These are phyloP conservation scores for Pleurotus pulmonarius DNA, from an alignment of 768 basidiomycete genomes.

Conservation along the genomic window DNA sequence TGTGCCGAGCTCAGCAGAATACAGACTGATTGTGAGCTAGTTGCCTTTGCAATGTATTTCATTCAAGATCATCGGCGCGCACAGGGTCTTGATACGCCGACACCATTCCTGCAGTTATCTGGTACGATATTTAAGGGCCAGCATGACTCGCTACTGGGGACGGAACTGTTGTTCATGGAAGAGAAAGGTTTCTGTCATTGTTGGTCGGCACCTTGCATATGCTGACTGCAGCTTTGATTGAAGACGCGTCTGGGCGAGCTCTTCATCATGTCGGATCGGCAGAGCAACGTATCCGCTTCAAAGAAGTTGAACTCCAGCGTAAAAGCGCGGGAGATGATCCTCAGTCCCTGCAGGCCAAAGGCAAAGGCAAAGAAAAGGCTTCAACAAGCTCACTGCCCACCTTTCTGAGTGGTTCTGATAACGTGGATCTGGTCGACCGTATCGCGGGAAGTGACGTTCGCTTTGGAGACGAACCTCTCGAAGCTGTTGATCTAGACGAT, in stretches of 20 bases:
- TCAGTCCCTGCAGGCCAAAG: conserved; percentile 4
- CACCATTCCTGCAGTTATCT: conserved; percentile 73
- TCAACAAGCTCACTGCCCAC: conserved; percentile 8
- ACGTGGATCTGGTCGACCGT: conserved; percentile 17
- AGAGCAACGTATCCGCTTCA: conserved; percentile 69
- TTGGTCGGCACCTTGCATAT: background rate
- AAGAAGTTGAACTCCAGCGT: conserved; percentile 57
- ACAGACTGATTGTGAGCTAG: conserved; percentile 67
- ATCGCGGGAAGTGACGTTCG: conserved; percentile 25
- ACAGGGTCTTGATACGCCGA: conserved; percentile 75
- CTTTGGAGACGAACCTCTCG: background rate
- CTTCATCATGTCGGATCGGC: conserved; percentile 58
- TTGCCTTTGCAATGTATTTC: background rate
- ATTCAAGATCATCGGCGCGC: background rate
- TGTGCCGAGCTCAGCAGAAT: conserved; percentile 65
- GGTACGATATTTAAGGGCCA: conserved; percentile 72
- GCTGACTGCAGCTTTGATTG: background rate
- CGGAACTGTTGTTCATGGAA: conserved; percentile 74
- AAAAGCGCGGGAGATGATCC: conserved; percentile 20
- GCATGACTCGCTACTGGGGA: conserved; percentile 66
- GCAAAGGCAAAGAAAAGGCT: conserved; percentile 11
- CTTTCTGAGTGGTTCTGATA: conserved; percentile 3
- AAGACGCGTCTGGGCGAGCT: conserved; percentile 43
- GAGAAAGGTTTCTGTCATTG: conserved; percentile 42
- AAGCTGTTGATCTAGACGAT: background rate